Evolutionary conservation across 441 rosid genomes (phyloP), one percentile per base, ranked within the genome.

Genomic region (Gossypium gossypioides): DNA sequence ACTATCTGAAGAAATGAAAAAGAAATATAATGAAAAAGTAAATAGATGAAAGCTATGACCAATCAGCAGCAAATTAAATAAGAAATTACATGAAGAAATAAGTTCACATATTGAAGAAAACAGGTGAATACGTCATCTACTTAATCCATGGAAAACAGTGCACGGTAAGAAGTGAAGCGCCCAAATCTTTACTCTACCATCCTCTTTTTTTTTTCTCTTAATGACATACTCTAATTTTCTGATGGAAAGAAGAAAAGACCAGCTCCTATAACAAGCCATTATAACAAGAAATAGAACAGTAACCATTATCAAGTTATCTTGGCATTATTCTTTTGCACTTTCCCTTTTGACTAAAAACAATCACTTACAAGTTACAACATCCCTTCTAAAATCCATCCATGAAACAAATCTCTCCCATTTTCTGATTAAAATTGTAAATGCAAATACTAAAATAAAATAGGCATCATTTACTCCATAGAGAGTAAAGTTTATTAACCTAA

Each of bases 1-100:
- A 68, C 74, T 60, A 73, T 88, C 91, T 86, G 89, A 75, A 75
- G 27, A 62, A 69, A 80, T 42, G 50, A 68, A 60, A 52, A 68
- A 62, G n/a, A 72, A 70, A 66, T 15, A 60, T 10, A 46, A 16
- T 15, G 27, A 44, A 72, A 44, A 72, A 18, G 6, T 16, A 46
- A 72, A 12, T 16, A 60, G 51, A 48, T 3, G 32, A 60, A 44
- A 9, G 13, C 27, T 60, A 46, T 10, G 27, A 50, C 19, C 12
- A 48, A 48, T 22, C 27, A 27, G 15, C 22, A 71, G 19, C 29
- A 55, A 34, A 3, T 55, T 21, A 10, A 34, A 55, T 32, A 37
- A 24, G 52, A 69, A 69, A 55, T 55, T 12, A 69, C 63, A 34
- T 9, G 34, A 34, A 37, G 37, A 69, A 6, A 54, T 56, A 40